These are phyloP conservation scores for Ashbya aceris DNA, from an alignment of 1,139 yeast species.

Conservation along the genomic window DNA sequence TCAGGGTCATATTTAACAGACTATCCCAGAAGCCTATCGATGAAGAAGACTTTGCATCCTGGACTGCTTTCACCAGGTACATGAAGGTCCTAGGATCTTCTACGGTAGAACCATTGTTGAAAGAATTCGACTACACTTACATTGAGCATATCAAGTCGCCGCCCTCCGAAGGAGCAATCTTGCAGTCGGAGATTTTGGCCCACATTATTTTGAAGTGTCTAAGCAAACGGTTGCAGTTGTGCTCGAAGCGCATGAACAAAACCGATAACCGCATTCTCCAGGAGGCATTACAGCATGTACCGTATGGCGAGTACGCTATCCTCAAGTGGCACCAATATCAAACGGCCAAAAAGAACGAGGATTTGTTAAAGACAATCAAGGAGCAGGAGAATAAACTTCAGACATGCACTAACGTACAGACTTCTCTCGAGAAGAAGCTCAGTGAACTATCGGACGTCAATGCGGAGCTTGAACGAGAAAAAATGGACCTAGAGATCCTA, in stretches of 20 bases:
- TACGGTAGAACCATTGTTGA: not conserved
- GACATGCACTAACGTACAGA: not conserved
- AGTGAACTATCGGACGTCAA: not conserved
- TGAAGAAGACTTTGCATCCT: constrained; percentile 2
- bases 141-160: constrained; percentile 1
- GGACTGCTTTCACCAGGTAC: not conserved
- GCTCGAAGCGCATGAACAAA: not conserved
- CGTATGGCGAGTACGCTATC: constrained; percentile 1
- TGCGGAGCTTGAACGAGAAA: constrained; percentile 1
- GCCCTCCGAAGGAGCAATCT: not conserved
- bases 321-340: constrained; percentile 1
- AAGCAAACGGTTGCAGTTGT: not conserved
- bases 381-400: not conserved
- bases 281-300: not conserved
- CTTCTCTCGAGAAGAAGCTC: not conserved
- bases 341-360: not conserved
- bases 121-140: constrained; percentile 1
- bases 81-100: not conserved
- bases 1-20: not conserved
- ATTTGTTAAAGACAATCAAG: not conserved
- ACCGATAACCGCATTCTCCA: not conserved
- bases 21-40: not conserved
- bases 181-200: not conserved
- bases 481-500: constrained; percentile 1
- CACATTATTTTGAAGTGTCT: constrained; percentile 1